Evolutionary conservation across 371 early-diverging fungal species (phyloP), one percentile per base, ranked within the genome.

Genomic region (Circinella umbellata): DNA sequence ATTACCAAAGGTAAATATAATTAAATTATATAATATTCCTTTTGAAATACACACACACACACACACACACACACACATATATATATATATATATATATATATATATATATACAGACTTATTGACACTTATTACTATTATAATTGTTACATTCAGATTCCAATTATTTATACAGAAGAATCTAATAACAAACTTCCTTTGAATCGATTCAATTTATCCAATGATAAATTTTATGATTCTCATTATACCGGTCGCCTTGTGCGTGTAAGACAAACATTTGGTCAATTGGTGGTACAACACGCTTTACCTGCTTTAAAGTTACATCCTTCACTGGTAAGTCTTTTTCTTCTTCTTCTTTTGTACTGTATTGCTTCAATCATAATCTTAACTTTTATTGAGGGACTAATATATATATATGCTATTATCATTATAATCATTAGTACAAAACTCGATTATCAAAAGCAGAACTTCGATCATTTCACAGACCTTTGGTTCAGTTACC

Each of bases 401-500:
- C 10, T 62, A 38, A 62, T n/a, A 59, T 47, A 15, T 47, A 47
- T 47, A n/a, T 15, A 61, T 17, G 57, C n/a, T 20, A 57, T 10
- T 57, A 57, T 53, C 63, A 20, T 5, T 35, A 37, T 42, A 2
- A 42, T 42, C 11, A 18, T 60, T 59, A 94, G 90, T 99, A 95
- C 83, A 99, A 95, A 70, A 94, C 95, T 62, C 89, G 92, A 61
- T 84, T 96, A 18, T 84, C 93, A 3, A 94, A 95, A 59, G 82
- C 90, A 17, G 99, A 99, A 67, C 80, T 98, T 49, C 89, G 99
- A 18, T 89, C 93, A 1, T 98, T 97, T 88, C 99, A 99, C 73
- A 92, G 99, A 34, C 99, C 99, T 3, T 83, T 86, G 14, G 73
- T 96, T 47, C 88, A 88, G 62, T 72, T 95, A 18, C 83, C 92